phyloP scores from a whole-genome alignment of 345 rosid species.

The Conringia planisiliqua region DNA sequence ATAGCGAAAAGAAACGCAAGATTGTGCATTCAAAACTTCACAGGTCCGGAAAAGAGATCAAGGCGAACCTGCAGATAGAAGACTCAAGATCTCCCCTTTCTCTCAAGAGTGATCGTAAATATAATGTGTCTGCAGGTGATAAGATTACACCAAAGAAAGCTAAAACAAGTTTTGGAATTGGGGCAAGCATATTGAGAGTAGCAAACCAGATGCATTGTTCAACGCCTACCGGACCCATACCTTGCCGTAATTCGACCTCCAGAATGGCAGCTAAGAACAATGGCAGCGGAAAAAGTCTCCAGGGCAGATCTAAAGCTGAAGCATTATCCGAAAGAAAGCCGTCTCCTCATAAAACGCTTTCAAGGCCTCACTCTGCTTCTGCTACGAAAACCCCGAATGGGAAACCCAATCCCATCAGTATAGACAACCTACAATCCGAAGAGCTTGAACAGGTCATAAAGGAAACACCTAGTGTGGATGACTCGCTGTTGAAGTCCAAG shows the following conservation, averaged over 20 bases:
- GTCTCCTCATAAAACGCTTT: constrained; percentile 37
- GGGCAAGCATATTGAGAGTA: constrained; percentile 45
- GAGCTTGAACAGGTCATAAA: constrained; percentile 19
- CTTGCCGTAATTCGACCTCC: constrained; percentile 14
- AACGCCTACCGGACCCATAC: constrained; percentile 24
- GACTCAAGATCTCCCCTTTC: constrained; percentile 31
- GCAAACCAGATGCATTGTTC: constrained; percentile 45
- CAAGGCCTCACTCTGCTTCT: constrained; percentile 29
- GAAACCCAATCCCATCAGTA: constrained; percentile 38
- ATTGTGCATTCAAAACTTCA: constrained; percentile 22
- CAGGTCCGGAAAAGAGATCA: constrained; percentile 30
- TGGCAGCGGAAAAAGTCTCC: constrained; percentile 28
- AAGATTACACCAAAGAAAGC: constrained; percentile 28
- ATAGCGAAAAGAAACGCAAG: constrained; percentile 43
- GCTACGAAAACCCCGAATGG: constrained; percentile 41
- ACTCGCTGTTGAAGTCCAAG: constrained; percentile 3
- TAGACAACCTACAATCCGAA: constrained; percentile 20
- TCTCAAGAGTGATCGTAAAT: constrained; percentile 26
- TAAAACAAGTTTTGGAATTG: constrained; percentile 40
- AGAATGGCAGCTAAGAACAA: constrained; percentile 21
- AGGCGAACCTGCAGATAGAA: constrained; percentile 11
- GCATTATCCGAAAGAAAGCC: not conserved
- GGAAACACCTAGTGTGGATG: constrained; percentile 31
- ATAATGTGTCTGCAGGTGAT: constrained; percentile 16
- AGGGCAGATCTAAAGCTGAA: constrained; percentile 11